Evolutionary conservation across 176 grass and related monocot species (phyloP).

Genomic region (Tuctoria greenei): DNA sequence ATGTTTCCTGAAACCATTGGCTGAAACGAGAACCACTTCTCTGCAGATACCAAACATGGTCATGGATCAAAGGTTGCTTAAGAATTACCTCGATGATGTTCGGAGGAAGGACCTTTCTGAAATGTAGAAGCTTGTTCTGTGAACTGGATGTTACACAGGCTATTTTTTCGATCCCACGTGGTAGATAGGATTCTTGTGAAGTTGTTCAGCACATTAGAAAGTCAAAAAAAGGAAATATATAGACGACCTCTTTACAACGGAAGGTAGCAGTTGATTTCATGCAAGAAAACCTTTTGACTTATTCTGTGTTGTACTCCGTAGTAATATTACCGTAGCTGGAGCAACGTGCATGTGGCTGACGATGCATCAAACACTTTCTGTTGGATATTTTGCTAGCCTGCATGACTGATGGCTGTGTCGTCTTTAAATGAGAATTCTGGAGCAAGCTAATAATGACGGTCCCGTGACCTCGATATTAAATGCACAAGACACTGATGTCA

Average conservation of each 20-base stretch:
- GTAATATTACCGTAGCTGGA: slow-evolving; percentile 24
- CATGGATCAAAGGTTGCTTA: slow-evolving; percentile 76
- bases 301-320: neutral
- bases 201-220: neutral
- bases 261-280: neutral
- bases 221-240: slow-evolving; percentile 13
- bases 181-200: slow-evolving; percentile 28
- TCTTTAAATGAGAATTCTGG: neutral
- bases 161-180: slow-evolving; percentile 18
- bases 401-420: neutral
- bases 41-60: slow-evolving; percentile 76
- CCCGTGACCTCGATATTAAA: neutral
- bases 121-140: slow-evolving; percentile 18
- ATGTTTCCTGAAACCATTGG: neutral
- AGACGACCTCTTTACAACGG: neutral
- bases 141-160: neutral
- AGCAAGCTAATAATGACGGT: neutral
- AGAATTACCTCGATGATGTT: slow-evolving; percentile 49
- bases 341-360: neutral
- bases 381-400: neutral
- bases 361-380: neutral
- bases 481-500: neutral
- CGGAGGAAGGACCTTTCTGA: slow-evolving; percentile 37
- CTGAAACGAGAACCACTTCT: slow-evolving; percentile 4
- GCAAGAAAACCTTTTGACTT: slow-evolving; percentile 9